Base-by-base conservation (phyloP, 2,329 filamentous ascomycete genomes). In the Colletotrichum sp. region DNA sequence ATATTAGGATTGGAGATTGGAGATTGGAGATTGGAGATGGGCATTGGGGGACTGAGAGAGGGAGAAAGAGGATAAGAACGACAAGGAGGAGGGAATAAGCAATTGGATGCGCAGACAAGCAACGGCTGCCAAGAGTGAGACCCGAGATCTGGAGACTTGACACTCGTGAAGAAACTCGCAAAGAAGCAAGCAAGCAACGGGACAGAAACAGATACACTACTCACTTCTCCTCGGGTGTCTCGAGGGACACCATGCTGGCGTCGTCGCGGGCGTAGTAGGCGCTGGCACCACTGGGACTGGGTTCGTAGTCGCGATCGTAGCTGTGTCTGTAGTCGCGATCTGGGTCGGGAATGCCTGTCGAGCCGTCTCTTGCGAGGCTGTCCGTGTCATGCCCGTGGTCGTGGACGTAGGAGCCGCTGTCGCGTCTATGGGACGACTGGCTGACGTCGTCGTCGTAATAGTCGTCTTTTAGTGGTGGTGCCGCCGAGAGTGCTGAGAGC, bases 341-440 rank as follows among this genome's bases (percentile, higher is more conserved):
- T 32, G 26, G 62, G 66, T 76, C 71, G 67, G 72, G 71, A 48
- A 75, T 64, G 59, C 65, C 60, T 70, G 74, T 76, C 74, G 74
- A 76, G 65, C 59, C 26, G 30, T 75, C 62, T 39, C 32, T 60
- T 62, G 48, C 30, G 57, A 57, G 28, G 65, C 30, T 69, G 75
- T 70, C 66, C 32, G 59, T 71, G 69, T 85, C 84, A 80, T 82
- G 59, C 59, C 84, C 48, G 44, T 22, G 44, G n/a, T 8, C 44
- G 10, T 52, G n/a, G 44, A 82, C 82, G 78, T 83, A 82, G 82
- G 85, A 76, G 34, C 74, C 74, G 71, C 74, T 84, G 80, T 81
- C 86, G 80, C 78, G 86, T 82, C 80, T 88, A 80, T 77, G 84
- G 81, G 78, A 84, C 52, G 80, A 78, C 76, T 80, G 81, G 77